These are phyloP conservation scores for Ailanthus altissimus DNA, from an alignment of 345 rosid species.

Conservation along the genomic window DNA sequence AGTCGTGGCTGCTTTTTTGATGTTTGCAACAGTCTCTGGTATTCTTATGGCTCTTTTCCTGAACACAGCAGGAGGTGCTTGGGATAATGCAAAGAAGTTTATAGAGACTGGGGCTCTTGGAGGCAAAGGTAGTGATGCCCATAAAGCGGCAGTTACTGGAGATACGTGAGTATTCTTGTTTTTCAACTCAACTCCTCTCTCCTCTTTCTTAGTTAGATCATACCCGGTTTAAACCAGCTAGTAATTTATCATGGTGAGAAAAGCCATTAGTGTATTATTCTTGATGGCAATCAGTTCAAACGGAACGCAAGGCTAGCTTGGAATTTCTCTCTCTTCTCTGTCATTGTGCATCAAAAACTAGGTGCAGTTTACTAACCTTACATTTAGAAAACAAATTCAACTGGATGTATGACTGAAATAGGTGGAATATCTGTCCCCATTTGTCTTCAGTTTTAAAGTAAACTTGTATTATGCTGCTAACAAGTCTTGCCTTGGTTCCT, in stretches of 20 bases:
- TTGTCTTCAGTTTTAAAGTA: not conserved
- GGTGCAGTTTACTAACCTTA: not conserved
- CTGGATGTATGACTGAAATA: not conserved
- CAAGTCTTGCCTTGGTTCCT: not conserved
- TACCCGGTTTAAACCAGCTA: not conserved
- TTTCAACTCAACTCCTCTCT: not conserved
- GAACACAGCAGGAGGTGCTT: constrained; percentile 98
- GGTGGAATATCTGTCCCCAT: not conserved
- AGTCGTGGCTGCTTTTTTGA: constrained; percentile 89
- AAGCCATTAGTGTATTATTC: not conserved
- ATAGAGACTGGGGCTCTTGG: constrained; percentile 97
- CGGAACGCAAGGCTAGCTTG: not conserved
- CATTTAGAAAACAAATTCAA: not conserved
- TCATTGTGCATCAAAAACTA: not conserved
- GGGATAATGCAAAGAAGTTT: constrained; percentile 98
- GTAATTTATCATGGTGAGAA: not conserved
- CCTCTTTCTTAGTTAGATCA: not conserved
- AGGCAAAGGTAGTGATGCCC: constrained; percentile 96
- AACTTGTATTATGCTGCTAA: not conserved
- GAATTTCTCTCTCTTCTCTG: not conserved
- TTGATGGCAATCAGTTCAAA: not conserved
- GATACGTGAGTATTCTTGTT: constrained; percentile 72
- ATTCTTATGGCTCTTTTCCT: constrained; percentile 99
- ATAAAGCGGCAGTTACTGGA: constrained; percentile 97
- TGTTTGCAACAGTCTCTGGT: constrained; percentile 98